Conservation (phyloP, 257 asterid species). For the Forsythia suspensa region DNA sequence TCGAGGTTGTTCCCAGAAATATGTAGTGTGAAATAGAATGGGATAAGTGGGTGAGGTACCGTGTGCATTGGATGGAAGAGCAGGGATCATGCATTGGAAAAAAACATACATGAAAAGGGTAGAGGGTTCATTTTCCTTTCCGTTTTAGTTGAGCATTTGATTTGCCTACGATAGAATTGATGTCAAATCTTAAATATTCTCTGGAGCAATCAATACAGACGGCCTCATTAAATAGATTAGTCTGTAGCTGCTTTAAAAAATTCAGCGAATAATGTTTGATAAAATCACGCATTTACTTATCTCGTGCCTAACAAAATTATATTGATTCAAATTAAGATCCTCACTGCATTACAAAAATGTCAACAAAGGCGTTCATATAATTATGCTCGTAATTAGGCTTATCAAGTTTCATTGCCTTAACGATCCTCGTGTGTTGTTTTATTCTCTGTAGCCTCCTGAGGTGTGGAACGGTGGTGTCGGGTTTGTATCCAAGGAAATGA, state of each 20-base stretch:
- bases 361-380: background rate
- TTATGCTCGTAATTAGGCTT: too few species aligned
- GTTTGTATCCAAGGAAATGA: slow-evolving; percentile 85
- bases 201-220: too few species aligned
- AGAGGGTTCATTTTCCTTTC: background rate
- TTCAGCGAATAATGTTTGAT: background rate
- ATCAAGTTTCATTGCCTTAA: background rate
- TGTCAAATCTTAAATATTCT: too few species aligned
- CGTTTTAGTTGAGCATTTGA: background rate
- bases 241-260: background rate
- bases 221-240: background rate
- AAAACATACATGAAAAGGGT: background rate
- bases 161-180: background rate
- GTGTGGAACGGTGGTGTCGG: slow-evolving; percentile 91
- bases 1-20: too few species aligned
- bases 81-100: too few species aligned
- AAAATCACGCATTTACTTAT: background rate
- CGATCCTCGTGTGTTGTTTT: background rate
- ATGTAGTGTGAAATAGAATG: too few species aligned
- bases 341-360: background rate
- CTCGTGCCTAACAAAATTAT: background rate
- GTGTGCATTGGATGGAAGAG: too few species aligned
- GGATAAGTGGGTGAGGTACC: too few species aligned
- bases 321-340: background rate
- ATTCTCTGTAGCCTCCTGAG: slow-evolving; percentile 72